A percentile compares a stretch with the other conserved stretches of the same genome.
Conservation (phyloP, 2,329 filamentous ascomycete genomes). For the Stachybotrys echinatus region DNA sequence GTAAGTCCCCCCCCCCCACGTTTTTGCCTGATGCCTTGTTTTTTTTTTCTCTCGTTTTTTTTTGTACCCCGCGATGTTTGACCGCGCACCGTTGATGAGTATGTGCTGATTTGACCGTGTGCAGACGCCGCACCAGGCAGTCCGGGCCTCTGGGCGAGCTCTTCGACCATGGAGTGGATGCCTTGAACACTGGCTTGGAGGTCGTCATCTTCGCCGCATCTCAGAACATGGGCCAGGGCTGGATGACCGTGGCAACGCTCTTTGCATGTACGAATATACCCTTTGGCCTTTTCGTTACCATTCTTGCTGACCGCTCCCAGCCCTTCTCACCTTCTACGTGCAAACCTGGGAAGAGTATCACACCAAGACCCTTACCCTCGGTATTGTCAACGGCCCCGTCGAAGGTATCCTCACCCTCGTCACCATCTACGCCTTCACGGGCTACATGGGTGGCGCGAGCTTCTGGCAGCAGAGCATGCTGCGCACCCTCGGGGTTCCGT, state of each 20-base stretch:
- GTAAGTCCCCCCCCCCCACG: constrained; percentile 41
- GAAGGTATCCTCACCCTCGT: constrained; percentile 87
- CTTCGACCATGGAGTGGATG: constrained; percentile 97
- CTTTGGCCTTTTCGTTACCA: not conserved
- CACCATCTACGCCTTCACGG: constrained; percentile 76
- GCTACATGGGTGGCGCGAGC: constrained; percentile 76
- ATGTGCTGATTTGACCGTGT: too few relatives aligned
- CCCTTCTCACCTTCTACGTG: constrained; percentile 92
- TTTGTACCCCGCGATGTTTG: too few relatives aligned
- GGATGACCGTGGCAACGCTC: constrained; percentile 77
- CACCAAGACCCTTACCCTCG: constrained; percentile 90
- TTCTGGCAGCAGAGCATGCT: constrained; percentile 91
- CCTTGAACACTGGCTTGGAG: constrained; percentile 91
- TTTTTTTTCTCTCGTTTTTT: not conserved
- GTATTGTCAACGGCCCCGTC: constrained; percentile 88
- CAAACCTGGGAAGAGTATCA: constrained; percentile 99
- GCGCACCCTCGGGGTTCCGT: constrained; percentile 62
- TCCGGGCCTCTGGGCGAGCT: constrained; percentile 92
- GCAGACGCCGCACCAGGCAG: constrained; percentile 77
- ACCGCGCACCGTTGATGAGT: too few relatives aligned
- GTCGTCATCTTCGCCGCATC: constrained; percentile 86
- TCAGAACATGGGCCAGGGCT: constrained; percentile 89
- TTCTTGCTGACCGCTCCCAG: constrained; percentile 32
- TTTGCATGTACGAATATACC: constrained; percentile 63
- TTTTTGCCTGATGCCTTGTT: not conserved